Evolutionary conservation across 176 grass and related monocot species (phyloP), one percentile per base, ranked within the genome.

Genomic region (Oryza nivara): DNA sequence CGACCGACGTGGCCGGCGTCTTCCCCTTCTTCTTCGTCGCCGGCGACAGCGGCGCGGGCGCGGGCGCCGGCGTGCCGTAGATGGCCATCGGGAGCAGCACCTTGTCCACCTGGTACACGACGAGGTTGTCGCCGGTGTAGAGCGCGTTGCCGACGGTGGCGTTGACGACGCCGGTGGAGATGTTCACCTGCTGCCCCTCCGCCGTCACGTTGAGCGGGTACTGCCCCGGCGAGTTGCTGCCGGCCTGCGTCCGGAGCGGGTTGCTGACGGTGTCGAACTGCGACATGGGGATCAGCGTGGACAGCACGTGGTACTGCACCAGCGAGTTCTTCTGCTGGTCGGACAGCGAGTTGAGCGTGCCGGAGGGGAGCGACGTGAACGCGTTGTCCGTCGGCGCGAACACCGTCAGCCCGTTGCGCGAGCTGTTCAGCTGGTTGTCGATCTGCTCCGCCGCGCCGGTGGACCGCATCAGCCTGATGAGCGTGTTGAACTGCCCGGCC

Each of bases 321-420:
- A 99, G 90, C 71, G 93, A 23, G 56, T 92, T 94, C 85, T 99
- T 99, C 40, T 96, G 51, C 85, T 92, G 88, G 75, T 96, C 96
- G 2, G 77, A 84, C 3, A 99, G 93, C 49, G 91, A 91, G 88
- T 99, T 99, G 46, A 99, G 91, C 40, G 96, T 86, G 34, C 96
- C 96, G 1, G 96, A 64, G 6, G 86, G 54, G 20, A 99, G 93
- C 49, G 85, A 89, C 34, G 83, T 83, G 93, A 99, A 99, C 67
- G 97, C 92, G 77, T 99, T 99, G 93, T 99, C 97, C 0, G 97
- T 91, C 7, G 97, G 97, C 36, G 97, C 91, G 41, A 99, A 96
- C 45, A 99, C 75, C 70, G 97, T 99, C 14, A 99, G 15, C n/a
- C 97, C 97, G 70, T 70, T 82, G 17, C 92, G 84, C 30, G 88